Percentiles rank a stretch among this genome's conserved stretches.
phyloP scores from a whole-genome alignment of 2,329 filamentous ascomycete species.

The Didymella exigua region DNA sequence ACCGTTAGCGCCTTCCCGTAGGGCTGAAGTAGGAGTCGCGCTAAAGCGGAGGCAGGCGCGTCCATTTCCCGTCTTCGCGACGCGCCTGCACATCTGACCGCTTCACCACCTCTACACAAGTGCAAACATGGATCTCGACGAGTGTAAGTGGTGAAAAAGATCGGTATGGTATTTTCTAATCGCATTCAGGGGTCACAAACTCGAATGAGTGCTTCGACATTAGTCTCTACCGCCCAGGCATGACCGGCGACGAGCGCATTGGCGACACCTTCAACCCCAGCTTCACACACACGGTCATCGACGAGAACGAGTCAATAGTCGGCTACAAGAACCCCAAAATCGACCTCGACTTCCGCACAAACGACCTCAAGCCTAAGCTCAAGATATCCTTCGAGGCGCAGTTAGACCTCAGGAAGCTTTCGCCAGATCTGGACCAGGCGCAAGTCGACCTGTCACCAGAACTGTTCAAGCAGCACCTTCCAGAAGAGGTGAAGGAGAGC shows the following conservation, averaged over 20 bases:
- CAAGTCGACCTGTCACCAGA: constrained; percentile 68
- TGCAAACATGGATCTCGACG: constrained; percentile 37
- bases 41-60: constrained; percentile 18
- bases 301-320: constrained; percentile 89
- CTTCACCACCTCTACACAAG: not conserved
- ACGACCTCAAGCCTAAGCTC: constrained; percentile 80
- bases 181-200: constrained; percentile 36
- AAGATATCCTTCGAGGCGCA: constrained; percentile 74
- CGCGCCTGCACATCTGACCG: constrained; percentile 13
- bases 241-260: constrained; percentile 29
- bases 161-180: constrained; percentile 14
- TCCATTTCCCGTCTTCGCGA: constrained; percentile 13
- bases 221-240: constrained; percentile 43
- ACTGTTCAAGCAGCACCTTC: constrained; percentile 51
- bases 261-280: constrained; percentile 77
- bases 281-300: constrained; percentile 92
- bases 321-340: constrained; percentile 85
- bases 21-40: constrained; percentile 30
- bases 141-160: constrained; percentile 33
- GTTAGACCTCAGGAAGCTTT: constrained; percentile 69
- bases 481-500: constrained; percentile 53
- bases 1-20: constrained; percentile 20
- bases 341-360: constrained; percentile 69
- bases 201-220: constrained; percentile 48
- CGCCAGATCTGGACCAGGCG: constrained; percentile 61